phyloP scores from a whole-genome alignment of 257 asterid species.

The Solanum sejunctum region DNA sequence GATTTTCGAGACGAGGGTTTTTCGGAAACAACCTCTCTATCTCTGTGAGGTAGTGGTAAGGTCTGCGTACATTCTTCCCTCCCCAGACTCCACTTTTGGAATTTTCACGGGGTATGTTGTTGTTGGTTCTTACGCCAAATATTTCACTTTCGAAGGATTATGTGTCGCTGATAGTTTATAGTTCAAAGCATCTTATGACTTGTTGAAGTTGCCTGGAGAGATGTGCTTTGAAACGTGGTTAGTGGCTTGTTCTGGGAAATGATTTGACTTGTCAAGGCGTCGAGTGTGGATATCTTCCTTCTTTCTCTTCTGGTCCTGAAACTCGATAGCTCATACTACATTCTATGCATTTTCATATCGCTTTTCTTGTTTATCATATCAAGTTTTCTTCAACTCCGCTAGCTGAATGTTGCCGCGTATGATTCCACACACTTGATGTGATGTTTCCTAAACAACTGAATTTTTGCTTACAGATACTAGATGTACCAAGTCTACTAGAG shows the following conservation, averaged over 20 bases:
- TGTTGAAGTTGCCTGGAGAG: background rate
- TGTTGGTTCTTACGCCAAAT: background rate
- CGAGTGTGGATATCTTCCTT: too few relatives aligned
- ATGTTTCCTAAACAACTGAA: background rate
- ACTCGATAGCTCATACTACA: background rate
- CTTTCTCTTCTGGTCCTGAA: background rate
- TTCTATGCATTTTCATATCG: background rate
- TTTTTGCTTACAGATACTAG: constrained; percentile 41
- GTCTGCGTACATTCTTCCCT: too few relatives aligned
- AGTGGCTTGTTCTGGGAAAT: background rate
- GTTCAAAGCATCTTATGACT: background rate
- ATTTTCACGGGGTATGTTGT: too few relatives aligned
- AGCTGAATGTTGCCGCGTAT: background rate
- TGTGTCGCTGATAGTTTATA: background rate
- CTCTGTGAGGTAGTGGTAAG: too few relatives aligned
- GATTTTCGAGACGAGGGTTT: too few relatives aligned
- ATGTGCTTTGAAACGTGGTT: background rate
- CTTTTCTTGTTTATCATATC: background rate
- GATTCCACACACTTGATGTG: background rate
- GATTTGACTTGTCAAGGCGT: background rate
- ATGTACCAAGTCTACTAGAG: constrained; percentile 69
- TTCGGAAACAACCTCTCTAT: too few relatives aligned
- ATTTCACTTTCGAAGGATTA: background rate
- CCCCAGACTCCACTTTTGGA: too few relatives aligned
- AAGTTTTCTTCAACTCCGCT: background rate